Conservation (phyloP, 2,329 filamentous ascomycete species). For the Paracoccidioides brasiliensis region DNA sequence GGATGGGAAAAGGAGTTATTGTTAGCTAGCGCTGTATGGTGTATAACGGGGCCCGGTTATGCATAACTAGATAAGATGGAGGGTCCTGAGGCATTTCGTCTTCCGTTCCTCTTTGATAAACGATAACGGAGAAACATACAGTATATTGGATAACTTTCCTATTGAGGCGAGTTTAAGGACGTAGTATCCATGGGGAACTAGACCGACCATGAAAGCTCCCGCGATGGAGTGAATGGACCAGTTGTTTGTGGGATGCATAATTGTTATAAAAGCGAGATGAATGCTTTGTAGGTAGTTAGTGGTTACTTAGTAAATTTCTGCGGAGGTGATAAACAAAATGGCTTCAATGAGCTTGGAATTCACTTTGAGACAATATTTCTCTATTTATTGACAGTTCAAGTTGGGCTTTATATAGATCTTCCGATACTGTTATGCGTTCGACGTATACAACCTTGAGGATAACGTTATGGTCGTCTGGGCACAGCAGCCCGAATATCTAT, state of each 20-base stretch:
- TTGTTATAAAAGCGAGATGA: not conserved
- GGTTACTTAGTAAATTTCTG: not conserved
- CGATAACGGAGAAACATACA: conserved; percentile 8
- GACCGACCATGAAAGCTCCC: conserved; percentile 20
- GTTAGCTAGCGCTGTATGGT: not conserved
- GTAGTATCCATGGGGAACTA: conserved; percentile 21
- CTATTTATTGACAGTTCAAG: not conserved
- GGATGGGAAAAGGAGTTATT: not conserved
- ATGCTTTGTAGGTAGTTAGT: not conserved
- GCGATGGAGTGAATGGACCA: conserved; percentile 22
- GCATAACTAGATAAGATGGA: not conserved
- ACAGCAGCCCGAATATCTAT: too few relatives aligned
- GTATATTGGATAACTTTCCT: conserved; percentile 19
- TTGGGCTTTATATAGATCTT: not conserved
- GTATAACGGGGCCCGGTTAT: not conserved
- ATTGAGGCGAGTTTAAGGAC: conserved; percentile 18
- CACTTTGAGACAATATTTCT: too few relatives aligned
- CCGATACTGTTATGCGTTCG: not conserved
- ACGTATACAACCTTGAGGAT: not conserved
- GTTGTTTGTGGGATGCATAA: conserved; percentile 13
- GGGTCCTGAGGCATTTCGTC: not conserved
- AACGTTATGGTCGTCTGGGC: not conserved
- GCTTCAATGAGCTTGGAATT: not conserved
- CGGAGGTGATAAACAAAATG: not conserved
- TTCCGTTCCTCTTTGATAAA: not conserved